Percentiles rank a stretch among this genome's conserved stretches.
phyloP scores from a whole-genome alignment of 257 asterid genomes.

The Solanum lycopersicoides region DNA sequence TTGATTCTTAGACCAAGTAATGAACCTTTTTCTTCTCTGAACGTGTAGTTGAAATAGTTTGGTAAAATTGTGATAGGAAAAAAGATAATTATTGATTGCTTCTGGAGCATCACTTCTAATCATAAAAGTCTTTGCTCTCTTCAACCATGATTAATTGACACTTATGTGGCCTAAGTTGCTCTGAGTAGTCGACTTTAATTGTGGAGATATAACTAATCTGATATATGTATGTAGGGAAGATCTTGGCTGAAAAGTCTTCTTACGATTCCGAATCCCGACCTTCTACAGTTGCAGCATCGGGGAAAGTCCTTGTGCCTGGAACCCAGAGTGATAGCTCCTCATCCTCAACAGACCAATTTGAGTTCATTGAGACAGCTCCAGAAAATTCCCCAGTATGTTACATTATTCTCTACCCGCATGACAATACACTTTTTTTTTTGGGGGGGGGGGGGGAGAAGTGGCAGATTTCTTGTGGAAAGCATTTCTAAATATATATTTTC shows the following conservation, averaged over 20 bases:
- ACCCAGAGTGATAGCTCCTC: slow-evolving; percentile 36
- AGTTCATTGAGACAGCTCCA: slow-evolving; percentile 26
- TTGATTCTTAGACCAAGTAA: neutral
- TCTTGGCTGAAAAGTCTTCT: slow-evolving; percentile 41
- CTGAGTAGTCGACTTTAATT: neutral
- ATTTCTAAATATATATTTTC: neutral
- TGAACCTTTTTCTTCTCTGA: neutral
- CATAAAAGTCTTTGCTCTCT: neutral
- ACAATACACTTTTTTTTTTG: neutral
- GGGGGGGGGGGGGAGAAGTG: neutral
- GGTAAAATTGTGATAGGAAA: neutral
- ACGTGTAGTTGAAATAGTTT: neutral
- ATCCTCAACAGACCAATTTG: slow-evolving; percentile 26
- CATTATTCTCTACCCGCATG: neutral
- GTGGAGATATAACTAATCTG: slow-evolving; percentile 7
- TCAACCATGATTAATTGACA: neutral
- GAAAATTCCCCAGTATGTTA: slow-evolving; percentile 47
- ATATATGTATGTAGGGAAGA: slow-evolving; percentile 54
- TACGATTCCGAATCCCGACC: slow-evolving; percentile 42
- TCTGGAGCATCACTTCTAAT: neutral
- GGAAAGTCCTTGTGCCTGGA: slow-evolving; percentile 80
- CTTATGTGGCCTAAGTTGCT: neutral
- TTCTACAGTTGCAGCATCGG: slow-evolving; percentile 52
- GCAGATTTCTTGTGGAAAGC: neutral
- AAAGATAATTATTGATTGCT: neutral